These are phyloP conservation scores for Mycena rebaudengoi DNA, from an alignment of 768 basidiomycete species.

Conservation along the genomic window DNA sequence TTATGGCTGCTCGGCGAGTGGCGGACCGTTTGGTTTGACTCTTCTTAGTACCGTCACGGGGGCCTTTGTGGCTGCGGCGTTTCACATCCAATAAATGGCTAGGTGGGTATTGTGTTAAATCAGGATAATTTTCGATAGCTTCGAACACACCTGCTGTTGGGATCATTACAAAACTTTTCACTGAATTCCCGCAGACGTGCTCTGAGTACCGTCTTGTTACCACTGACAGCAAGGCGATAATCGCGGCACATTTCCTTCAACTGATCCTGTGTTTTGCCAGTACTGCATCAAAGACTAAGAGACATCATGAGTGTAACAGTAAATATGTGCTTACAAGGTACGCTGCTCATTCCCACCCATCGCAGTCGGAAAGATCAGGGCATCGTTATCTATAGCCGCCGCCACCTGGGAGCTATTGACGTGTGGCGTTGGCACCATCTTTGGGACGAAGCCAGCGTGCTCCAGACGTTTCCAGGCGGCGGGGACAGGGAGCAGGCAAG, in stretches of 20 bases:
- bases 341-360: neutral
- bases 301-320: too few relatives aligned
- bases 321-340: slow-evolving; percentile 6
- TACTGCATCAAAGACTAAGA: too few relatives aligned
- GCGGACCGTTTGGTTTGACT: neutral
- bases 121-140: too few relatives aligned
- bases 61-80: slow-evolving; percentile 18
- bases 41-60: slow-evolving; percentile 3
- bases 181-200: neutral
- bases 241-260: neutral
- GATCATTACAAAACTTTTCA: slow-evolving; percentile 11
- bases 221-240: neutral
- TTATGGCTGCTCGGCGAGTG: neutral
- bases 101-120: too few relatives aligned
- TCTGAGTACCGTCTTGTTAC: slow-evolving; percentile 5
- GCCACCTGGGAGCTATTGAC: neutral
- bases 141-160: neutral
- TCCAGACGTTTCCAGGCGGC: neutral
- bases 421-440: neutral
- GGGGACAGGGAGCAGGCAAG: neutral
- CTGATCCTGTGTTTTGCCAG: too few relatives aligned
- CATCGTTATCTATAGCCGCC: neutral
- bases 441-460: neutral
- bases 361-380: neutral
- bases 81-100: neutral